A percentile compares a stretch with the other conserved stretches of the same genome.
These are phyloP conservation scores for Phytophthora fragariaefolia DNA, from an alignment of 352 stramenopile species.

Conservation along the genomic window DNA sequence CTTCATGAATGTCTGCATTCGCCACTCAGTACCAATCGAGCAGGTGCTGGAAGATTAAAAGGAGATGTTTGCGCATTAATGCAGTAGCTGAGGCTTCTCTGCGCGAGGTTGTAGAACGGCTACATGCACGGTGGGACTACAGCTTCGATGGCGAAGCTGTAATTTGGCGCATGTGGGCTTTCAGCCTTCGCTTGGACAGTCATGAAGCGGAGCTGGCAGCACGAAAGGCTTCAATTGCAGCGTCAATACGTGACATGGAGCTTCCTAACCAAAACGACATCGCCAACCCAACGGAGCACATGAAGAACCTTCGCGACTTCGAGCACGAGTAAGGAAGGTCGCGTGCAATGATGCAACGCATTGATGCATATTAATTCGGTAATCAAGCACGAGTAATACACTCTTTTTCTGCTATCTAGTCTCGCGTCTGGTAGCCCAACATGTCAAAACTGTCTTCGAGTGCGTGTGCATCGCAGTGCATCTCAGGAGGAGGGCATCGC, in stretches of 20 bases:
- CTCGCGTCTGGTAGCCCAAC: background rate
- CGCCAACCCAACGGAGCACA: slow-evolving; percentile 1
- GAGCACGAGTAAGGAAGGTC: slow-evolving; percentile 22
- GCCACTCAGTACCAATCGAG: background rate
- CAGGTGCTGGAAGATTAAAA: no score
- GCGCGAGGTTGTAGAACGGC: slow-evolving; percentile 7
- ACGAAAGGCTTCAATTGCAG: slow-evolving; percentile 7
- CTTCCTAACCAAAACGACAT: slow-evolving; percentile 9
- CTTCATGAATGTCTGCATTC: background rate
- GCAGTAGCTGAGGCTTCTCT: slow-evolving; percentile 13
- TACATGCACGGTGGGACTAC: slow-evolving; percentile 13
- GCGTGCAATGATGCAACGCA: background rate
- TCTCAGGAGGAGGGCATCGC: background rate
- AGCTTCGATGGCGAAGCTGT: slow-evolving; percentile 11
- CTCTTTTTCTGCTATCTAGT: background rate
- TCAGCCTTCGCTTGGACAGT: slow-evolving; percentile 4
- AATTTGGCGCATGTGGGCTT: slow-evolving; percentile 32
- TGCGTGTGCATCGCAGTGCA: background rate
- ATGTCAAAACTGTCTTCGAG: background rate
- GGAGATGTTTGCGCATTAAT: no score
- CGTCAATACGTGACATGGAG: slow-evolving; percentile 1
- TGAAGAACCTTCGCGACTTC: slow-evolving; percentile 26
- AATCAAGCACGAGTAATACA: background rate
- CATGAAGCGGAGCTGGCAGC: background rate
- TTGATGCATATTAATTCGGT: background rate